Conservation (phyloP, 495 filamentous ascomycete species). For the Neurospora hispaniola region DNA sequence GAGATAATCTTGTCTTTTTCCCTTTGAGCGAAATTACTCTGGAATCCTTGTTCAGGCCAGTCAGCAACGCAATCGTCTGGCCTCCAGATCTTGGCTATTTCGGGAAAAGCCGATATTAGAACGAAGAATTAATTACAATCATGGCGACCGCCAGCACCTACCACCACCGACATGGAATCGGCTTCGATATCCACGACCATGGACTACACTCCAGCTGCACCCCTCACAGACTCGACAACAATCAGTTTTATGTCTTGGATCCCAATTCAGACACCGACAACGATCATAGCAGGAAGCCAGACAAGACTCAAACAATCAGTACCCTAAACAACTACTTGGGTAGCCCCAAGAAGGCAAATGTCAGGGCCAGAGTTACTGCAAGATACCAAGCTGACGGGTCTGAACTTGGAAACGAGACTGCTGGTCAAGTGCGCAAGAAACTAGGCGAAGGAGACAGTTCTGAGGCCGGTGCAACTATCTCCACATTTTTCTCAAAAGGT, state of each 20-base stretch:
- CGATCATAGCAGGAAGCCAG: background rate
- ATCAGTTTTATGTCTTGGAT: slow-evolving; percentile 4
- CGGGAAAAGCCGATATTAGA: slow-evolving; percentile 2
- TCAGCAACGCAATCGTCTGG: background rate
- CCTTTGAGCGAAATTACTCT: background rate
- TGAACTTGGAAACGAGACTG: background rate
- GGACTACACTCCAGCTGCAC: slow-evolving; percentile 4
- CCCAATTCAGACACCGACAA: background rate
- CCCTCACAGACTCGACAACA: slow-evolving; percentile 11
- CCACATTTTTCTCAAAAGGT: background rate
- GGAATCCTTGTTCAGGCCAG: background rate
- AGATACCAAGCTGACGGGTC: background rate
- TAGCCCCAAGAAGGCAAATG: background rate
- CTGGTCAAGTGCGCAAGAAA: background rate
- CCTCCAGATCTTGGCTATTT: slow-evolving; percentile 15
- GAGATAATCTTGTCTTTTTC: background rate
- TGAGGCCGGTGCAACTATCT: background rate
- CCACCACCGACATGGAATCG: slow-evolving; percentile 4
- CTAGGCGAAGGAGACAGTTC: background rate
- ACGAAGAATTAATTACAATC: slow-evolving; percentile 12
- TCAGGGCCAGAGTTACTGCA: background rate
- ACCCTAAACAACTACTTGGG: background rate
- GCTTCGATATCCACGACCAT: slow-evolving; percentile 13
- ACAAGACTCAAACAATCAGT: background rate
- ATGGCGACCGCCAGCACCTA: slow-evolving; percentile 16